Conservation (phyloP, 208 protist species). For the Novymonas esmeraldas region DNA sequence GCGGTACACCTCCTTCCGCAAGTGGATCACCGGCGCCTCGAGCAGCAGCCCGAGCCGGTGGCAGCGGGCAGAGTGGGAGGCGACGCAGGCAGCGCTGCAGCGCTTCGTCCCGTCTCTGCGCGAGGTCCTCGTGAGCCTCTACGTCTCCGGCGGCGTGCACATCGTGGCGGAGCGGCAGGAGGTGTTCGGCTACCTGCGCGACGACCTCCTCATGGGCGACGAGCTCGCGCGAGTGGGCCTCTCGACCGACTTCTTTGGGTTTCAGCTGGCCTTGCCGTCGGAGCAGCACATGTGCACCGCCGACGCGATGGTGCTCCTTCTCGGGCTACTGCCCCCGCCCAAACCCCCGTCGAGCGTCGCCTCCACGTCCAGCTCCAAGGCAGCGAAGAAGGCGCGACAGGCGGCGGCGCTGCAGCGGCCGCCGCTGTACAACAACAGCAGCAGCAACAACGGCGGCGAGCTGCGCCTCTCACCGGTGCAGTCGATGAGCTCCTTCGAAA, state of each 20-base stretch:
- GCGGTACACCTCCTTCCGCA: slow-evolving; percentile 16
- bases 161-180: slow-evolving; percentile 35
- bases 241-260: slow-evolving; percentile 32
- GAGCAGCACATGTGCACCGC: slow-evolving; percentile 39
- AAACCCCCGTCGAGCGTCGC: background rate
- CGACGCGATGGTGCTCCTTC: slow-evolving; percentile 35
- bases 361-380: background rate
- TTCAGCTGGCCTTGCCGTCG: slow-evolving; percentile 33
- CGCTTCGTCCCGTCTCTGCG: slow-evolving; percentile 28
- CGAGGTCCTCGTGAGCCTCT: slow-evolving; percentile 27
- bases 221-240: slow-evolving; percentile 31
- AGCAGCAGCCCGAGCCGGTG: slow-evolving; percentile 10
- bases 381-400: background rate
- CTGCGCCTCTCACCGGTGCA: background rate
- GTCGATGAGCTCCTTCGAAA: background rate
- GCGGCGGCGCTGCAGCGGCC: background rate
- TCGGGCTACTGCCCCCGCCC: slow-evolving; percentile 14
- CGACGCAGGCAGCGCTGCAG: slow-evolving; percentile 22
- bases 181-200: slow-evolving; percentile 26
- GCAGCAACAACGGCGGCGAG: background rate
- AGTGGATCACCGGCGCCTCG: slow-evolving; percentile 14
- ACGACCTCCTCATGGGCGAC: slow-evolving; percentile 34
- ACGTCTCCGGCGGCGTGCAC: slow-evolving; percentile 18
- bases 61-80: slow-evolving; percentile 32
- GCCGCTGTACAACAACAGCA: background rate